Base-by-base conservation (phyloP, 805 yeast species). In the Myxozyma kluyveri region DNA sequence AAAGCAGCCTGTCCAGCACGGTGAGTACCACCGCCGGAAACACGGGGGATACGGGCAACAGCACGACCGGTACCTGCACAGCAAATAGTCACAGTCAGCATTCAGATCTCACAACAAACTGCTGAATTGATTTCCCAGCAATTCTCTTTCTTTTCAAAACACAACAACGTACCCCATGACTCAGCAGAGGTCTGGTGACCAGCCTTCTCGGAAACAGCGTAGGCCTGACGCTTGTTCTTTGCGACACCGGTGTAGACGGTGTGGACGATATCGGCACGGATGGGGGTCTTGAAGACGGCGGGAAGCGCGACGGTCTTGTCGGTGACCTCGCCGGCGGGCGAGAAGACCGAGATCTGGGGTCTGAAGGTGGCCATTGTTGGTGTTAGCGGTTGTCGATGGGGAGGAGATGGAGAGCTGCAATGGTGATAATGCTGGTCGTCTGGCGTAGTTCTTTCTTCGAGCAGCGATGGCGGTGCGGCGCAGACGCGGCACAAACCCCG, bases 201-300 rank as follows among this genome's bases (percentile, higher is more conserved):
- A 73, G 99, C 99, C 81, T 89, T 87, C 75, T 84, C 89, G 69
- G 98, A 85, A 69, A 93, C 99, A 75, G 99, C 96, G 86, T 93
- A 93, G 78, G 99, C 97, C 82, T 93, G 99, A 81, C 99, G 89
- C 89, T 91, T 91, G 96, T 93, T 93, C 93, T 93, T 93, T 95
- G 90, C 90, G 70, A 93, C 88, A 75, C 90, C 86, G 75, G 90
- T 87, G 86, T 89, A 93, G 69, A 93, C 99, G 74, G 96, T 79
- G 89, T 90, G 99, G 75, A 93, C 97, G 73, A 93, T 81, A 76
- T 93, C 99, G 73, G 96, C 91, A 84, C 99, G 90, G 83, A 93
- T 95, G 77, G 99, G 99, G 73, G 99, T 96, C 78, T 88, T 77
- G 87, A 93, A 93, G 73, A 93, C 97, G 72, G 96, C 95, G 80